These are phyloP conservation scores for Penicillium fuscoglaucum DNA, from an alignment of 2,329 filamentous ascomycete genomes.

Conservation along the genomic window DNA sequence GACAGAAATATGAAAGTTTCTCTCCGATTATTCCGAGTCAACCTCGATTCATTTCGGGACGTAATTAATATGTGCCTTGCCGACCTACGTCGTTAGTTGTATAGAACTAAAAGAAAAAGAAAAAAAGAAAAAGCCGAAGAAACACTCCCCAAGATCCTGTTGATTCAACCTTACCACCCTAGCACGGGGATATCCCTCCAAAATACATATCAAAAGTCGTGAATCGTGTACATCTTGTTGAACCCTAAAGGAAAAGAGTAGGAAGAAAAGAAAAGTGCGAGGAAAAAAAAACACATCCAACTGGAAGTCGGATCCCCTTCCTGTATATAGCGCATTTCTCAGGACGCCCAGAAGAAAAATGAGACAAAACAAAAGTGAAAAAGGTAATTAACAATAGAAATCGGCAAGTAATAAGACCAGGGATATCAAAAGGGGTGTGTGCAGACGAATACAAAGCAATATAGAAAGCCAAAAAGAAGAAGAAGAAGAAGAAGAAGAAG, in stretches of 20 bases:
- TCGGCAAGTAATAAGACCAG: not conserved
- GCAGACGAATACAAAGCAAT: not conserved
- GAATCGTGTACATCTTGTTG: constrained; percentile 6
- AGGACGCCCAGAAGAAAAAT: not conserved
- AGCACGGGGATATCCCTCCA: not conserved
- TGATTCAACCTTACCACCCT: not conserved
- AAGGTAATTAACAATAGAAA: not conserved
- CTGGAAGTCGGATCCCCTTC: not conserved
- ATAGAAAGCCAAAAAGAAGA: not conserved
- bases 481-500: not conserved
- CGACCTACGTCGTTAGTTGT: not conserved
- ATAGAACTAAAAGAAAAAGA: not conserved
- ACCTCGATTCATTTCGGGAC: not conserved
- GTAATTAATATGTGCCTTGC: not conserved
- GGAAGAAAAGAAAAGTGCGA: not conserved
- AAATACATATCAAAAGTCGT: constrained; percentile 4
- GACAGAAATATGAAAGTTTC: constrained; percentile 5
- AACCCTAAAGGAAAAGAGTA: not conserved
- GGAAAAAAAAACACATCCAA: not conserved
- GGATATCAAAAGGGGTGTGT: constrained; percentile 5
- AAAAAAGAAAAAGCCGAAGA: not conserved
- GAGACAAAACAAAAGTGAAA: not conserved
- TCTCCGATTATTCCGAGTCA: not conserved
- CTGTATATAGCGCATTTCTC: not conserved
- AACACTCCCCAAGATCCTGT: constrained; percentile 5